Evolutionary conservation across 495 filamentous ascomycete genomes (phyloP).

Genomic region (Penicillium angulare): DNA sequence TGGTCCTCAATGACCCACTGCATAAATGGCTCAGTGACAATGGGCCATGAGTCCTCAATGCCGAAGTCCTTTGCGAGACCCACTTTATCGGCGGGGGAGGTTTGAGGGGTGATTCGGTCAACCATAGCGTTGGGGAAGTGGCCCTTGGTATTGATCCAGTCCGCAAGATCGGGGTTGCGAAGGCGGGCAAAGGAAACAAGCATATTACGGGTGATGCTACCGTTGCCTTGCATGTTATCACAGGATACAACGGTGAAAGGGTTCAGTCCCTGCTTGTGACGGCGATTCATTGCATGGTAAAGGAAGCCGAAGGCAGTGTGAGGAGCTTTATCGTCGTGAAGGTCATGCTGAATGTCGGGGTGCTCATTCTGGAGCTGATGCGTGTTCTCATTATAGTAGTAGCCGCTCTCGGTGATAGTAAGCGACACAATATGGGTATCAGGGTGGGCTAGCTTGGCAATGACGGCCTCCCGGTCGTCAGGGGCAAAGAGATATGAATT

Average conservation of each 20-base stretch:
- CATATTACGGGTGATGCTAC: slow-evolving; percentile 49
- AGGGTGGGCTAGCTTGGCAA: slow-evolving; percentile 49
- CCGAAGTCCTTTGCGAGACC: slow-evolving; percentile 35
- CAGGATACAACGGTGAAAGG: slow-evolving; percentile 51
- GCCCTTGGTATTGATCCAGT: slow-evolving; percentile 41
- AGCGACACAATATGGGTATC: slow-evolving; percentile 50
- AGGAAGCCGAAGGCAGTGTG: slow-evolving; percentile 49
- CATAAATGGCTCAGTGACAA: slow-evolving; percentile 50
- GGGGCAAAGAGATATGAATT: slow-evolving; percentile 49
- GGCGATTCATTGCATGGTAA: slow-evolving; percentile 41
- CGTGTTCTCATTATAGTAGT: slow-evolving; percentile 53
- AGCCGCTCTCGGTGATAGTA: slow-evolving; percentile 51
- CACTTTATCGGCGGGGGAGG: slow-evolving; percentile 36
- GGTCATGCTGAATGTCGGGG: slow-evolving; percentile 45
- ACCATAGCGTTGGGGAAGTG: slow-evolving; percentile 52
- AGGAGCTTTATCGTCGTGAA: slow-evolving; percentile 37
- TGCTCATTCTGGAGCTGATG: slow-evolving; percentile 45
- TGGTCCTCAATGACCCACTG: slow-evolving; percentile 51
- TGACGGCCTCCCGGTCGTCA: slow-evolving; percentile 45
- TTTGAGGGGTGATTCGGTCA: slow-evolving; percentile 49
- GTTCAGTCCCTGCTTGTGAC: slow-evolving; percentile 38
- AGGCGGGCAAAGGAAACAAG: slow-evolving; percentile 43
- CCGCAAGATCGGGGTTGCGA: slow-evolving; percentile 41
- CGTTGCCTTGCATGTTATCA: slow-evolving; percentile 53
- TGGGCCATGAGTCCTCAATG: slow-evolving; percentile 46